Evolutionary conservation across 169 alveolate genomes (phyloP), one percentile per base, ranked within the genome.

Genomic region (Blepharisma undulans): DNA sequence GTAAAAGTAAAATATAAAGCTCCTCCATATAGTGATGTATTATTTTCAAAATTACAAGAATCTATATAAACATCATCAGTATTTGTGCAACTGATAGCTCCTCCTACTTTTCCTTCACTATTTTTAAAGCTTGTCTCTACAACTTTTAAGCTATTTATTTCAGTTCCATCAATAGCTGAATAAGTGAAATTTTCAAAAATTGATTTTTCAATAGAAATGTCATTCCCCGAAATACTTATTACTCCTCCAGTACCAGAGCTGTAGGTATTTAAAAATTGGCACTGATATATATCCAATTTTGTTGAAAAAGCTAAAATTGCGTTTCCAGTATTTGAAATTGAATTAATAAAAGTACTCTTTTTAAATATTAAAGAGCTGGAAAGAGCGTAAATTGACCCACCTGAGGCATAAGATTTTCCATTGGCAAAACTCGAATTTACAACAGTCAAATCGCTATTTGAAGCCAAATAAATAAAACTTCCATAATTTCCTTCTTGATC

Each of bases 401-500:
- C 87, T 29, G 71, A 29, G 34, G 29, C 80, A 79, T 1, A 79
- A n/a, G 72, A 21, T 29, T 33, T 79, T 79, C 61, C 87, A 79
- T n/a, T 79, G 19, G 71, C 27, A 7, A 79, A 30, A 30, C 16
- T 30, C 0, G 80, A 3, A 79, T 79, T 32, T 25, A 4, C 27
- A 14, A 10, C 34, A 33, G 19, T 10, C 10, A 32, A n/a, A 0
- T 21, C 66, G 27, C 87, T 84, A n/a, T 4, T n/a, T 84, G 77
- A 22, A 22, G 89, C 29, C 19, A 60, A 48, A 60, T 48, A 84
- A 10, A 84, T 10, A 84, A 84, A 84, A 84, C 79, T 30, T 21
- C 89, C 78, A 61, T 10, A 22, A 22, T 36, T 33, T 8, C 89
- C 81, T 48, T 32, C 78, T 84, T 84, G 89, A 7, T 84, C 34